Evolutionary conservation across 495 filamentous ascomycete species (phyloP).

Genomic region (Cercophora newfieldiana): DNA sequence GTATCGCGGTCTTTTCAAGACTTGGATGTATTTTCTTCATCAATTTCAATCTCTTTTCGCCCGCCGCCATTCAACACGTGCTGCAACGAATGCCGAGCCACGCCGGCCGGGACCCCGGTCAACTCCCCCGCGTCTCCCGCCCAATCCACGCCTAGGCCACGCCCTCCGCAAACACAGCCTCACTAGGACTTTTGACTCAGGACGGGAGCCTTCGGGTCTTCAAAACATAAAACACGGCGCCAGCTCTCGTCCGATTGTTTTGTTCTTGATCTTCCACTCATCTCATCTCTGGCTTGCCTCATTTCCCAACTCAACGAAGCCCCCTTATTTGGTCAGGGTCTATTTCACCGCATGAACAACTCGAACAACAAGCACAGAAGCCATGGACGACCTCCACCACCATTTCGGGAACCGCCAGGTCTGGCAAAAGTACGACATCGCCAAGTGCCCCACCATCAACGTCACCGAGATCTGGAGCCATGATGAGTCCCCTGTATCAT

Average conservation of each 20-base stretch:
- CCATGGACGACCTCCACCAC: constrained; percentile 26
- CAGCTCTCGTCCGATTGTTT: neutral
- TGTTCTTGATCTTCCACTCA: neutral
- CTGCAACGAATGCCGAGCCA: neutral
- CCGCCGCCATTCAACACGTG: neutral
- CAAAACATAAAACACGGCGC: neutral
- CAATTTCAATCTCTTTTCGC: neutral
- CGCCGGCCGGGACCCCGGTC: neutral
- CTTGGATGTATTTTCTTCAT: neutral
- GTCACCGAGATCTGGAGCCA: constrained; percentile 29
- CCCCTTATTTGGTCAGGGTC: too few species aligned
- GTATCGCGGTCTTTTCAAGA: too few species aligned
- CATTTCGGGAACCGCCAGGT: constrained; percentile 24
- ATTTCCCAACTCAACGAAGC: neutral
- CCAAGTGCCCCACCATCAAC: constrained; percentile 22
- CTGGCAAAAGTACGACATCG: constrained; percentile 26
- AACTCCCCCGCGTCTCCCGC: constrained; percentile 5
- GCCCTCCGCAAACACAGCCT: constrained; percentile 11
- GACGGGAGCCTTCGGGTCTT: neutral
- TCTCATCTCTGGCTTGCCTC: neutral
- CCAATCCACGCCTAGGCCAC: neutral
- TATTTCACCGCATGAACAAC: neutral
- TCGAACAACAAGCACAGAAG: neutral
- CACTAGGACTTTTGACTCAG: constrained; percentile 9
- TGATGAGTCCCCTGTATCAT: neutral